A percentile compares a stretch with the other conserved stretches of the same genome.
phyloP scores from a whole-genome alignment of 2,329 filamentous ascomycete species.

The Aschersonia sp. region DNA sequence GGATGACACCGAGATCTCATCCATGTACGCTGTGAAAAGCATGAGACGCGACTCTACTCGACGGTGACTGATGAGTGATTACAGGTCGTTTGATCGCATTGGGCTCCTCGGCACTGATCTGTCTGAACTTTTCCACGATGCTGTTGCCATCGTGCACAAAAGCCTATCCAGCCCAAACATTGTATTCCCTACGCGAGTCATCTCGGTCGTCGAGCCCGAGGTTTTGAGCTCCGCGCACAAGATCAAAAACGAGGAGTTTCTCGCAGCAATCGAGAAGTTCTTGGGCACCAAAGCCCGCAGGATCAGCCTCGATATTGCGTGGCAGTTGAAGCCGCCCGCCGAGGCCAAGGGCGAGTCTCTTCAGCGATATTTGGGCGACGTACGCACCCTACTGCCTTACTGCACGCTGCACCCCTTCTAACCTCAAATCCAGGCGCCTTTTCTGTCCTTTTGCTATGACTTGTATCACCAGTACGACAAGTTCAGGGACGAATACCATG shows the following conservation, averaged over 20 bases:
- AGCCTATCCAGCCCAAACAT: not conserved
- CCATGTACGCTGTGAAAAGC: conserved; percentile 8
- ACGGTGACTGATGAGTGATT: not conserved
- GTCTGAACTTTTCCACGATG: conserved; percentile 9
- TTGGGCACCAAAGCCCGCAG: conserved; percentile 7
- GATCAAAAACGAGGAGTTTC: conserved; percentile 9
- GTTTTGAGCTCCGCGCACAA: conserved; percentile 2
- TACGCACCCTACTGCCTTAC: conserved; percentile 4
- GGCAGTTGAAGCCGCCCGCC: conserved; percentile 9
- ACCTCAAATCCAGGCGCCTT: conserved; percentile 11
- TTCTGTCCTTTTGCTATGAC: conserved; percentile 16
- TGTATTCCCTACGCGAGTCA: conserved; percentile 6
- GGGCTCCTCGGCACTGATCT: conserved; percentile 13
- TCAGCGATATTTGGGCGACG: conserved; percentile 14
- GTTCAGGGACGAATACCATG: conserved; percentile 12
- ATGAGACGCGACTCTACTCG: not conserved
- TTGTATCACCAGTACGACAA: conserved; percentile 15
- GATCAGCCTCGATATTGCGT: conserved; percentile 7
- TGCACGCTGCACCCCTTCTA: not conserved
- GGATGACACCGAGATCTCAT: conserved; percentile 5
- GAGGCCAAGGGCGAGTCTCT: conserved; percentile 10
- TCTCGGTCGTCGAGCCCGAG: conserved; percentile 13
- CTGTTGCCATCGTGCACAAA: conserved; percentile 6
- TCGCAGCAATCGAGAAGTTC: conserved; percentile 10
- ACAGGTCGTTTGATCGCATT: conserved; percentile 8